These are phyloP conservation scores for Gaillardinia entomophila DNA, from an alignment of 805 yeast species.

Conservation along the genomic window DNA sequence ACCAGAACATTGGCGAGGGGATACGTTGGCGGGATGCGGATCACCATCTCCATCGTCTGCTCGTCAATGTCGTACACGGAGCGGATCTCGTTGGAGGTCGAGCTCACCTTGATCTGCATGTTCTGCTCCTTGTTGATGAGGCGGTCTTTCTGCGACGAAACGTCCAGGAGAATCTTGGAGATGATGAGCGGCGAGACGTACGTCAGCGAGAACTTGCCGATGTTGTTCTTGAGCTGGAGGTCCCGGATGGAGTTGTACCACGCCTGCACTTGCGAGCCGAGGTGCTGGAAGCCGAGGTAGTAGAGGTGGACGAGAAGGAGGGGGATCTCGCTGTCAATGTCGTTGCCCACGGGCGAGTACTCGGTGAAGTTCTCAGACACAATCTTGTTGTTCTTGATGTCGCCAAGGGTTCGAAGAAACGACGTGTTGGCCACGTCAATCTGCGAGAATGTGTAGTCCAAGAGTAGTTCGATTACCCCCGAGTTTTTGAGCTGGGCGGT, in stretches of 20 bases:
- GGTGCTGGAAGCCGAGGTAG: slow-evolving; percentile 41
- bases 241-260: slow-evolving; percentile 75
- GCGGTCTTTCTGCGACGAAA: slow-evolving; percentile 35
- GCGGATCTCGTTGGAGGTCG: slow-evolving; percentile 59
- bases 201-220: slow-evolving; percentile 58
- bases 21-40: slow-evolving; percentile 65
- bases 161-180: slow-evolving; percentile 48
- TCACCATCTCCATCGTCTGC: slow-evolving; percentile 73
- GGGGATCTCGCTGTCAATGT: slow-evolving; percentile 22
- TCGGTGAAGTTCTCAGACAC: not conserved
- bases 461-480: slow-evolving; percentile 42
- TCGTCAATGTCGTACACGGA: slow-evolving; percentile 79
- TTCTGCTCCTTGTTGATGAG: slow-evolving; percentile 33
- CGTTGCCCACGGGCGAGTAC: not conserved
- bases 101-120: slow-evolving; percentile 57
- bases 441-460: slow-evolving; percentile 50
- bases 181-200: slow-evolving; percentile 63
- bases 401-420: slow-evolving; percentile 7
- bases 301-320: slow-evolving; percentile 45
- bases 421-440: slow-evolving; percentile 33
- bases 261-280: slow-evolving; percentile 52
- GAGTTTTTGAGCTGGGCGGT: slow-evolving; percentile 47
- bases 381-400: not conserved
- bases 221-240: slow-evolving; percentile 50
- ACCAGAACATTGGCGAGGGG: slow-evolving; percentile 76